Base-by-base conservation (phyloP, 2,329 filamentous ascomycete species). In the Talaromyces amestolkiae region DNA sequence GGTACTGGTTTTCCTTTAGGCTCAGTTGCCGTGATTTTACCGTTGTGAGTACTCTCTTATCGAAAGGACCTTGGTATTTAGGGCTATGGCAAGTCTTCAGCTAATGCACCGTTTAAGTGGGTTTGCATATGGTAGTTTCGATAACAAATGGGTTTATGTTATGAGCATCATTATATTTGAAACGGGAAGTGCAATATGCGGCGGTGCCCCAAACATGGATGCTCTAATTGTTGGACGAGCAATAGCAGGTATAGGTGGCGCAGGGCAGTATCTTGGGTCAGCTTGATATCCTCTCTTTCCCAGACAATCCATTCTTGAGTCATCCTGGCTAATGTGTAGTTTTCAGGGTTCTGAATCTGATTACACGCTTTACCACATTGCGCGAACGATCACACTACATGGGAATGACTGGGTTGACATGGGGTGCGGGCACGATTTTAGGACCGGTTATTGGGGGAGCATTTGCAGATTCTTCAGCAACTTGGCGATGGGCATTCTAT, bases 81-180 rank as follows among this genome's bases (percentile, higher is more conserved):
- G 19, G 24, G 19, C 7, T 24, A 47, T 22, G 19, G n/a, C 9
- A 47, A 22, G 4, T 47, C 13, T 24, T 24, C 7, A 24, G n/a
- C 45, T 47, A 13, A 47, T 24, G 11, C 1, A 47, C 6, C 10
- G 13, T 24, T 24, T 7, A 24, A 47, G 45, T 22, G 45, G 19
- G 4, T 47, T 47, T 15, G 19, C 45, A n/a, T 47, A 47, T 15
- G 45, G 45, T 1, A 47, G 31, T 1, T 53, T 53, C 8, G 27
- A 53, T n/a, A 53, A 31, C 11, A 53, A 33, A n/a, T 53, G 24
- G 49, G 17, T 31, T 1, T 67, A 80, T 27, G 69, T 33, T 15
- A 53, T 53, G 24, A 53, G 49, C 9, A 31, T 53, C 17, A 10
- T n/a, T 8, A 31, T 33, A 31, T 53, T 33, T 15, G 49, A 53